These are phyloP conservation scores for Ophiostoma australiae DNA, from an alignment of 2,329 filamentous ascomycete species.

Conservation along the genomic window DNA sequence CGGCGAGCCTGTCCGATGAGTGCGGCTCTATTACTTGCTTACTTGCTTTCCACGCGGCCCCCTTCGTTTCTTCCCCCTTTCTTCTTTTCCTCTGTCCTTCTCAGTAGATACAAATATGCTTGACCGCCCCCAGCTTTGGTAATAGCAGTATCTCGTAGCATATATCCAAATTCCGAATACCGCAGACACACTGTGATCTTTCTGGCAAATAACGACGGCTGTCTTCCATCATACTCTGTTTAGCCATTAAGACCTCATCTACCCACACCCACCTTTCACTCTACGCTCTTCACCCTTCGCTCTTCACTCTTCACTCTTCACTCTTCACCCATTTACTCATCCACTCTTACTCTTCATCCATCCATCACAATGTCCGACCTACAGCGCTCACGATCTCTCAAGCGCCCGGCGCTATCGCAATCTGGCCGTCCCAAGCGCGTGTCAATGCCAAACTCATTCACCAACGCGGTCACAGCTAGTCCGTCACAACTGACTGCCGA, in stretches of 20 bases:
- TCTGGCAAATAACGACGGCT: background rate
- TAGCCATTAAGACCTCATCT: background rate
- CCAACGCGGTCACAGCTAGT: background rate
- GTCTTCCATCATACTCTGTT: background rate
- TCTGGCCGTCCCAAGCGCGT: background rate
- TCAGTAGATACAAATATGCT: background rate
- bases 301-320: background rate
- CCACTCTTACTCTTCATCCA: background rate
- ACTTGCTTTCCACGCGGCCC: background rate
- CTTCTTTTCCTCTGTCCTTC: background rate
- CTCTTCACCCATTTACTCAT: background rate
- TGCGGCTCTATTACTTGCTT: background rate
- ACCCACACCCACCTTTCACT: background rate
- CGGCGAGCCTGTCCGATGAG: background rate
- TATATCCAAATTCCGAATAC: background rate
- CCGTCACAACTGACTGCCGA: background rate
- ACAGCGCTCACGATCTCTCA: constrained; percentile 1
- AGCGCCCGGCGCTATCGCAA: background rate
- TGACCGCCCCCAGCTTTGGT: background rate
- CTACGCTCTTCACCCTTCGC: background rate
- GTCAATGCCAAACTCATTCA: background rate
- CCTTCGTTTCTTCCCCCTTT: background rate
- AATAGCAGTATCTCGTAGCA: background rate
- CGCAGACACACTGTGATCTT: background rate
- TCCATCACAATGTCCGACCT: background rate